Conservation (phyloP, 768 basidiomycete species). For the Gloeopeniophorella convolvens region DNA sequence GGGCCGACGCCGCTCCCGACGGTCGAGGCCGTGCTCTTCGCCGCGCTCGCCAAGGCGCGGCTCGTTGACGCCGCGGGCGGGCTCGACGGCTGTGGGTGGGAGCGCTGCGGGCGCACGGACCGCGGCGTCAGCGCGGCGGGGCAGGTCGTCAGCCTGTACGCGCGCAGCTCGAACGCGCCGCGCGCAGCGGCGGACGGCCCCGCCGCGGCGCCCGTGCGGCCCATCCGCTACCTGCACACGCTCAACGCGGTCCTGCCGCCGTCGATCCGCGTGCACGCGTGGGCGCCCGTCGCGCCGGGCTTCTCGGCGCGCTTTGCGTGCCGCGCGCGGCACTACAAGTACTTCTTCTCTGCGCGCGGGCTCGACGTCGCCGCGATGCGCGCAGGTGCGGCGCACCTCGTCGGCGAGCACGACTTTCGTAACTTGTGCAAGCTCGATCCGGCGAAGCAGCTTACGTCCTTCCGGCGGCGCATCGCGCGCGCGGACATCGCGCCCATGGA, state of each 20-base stretch:
- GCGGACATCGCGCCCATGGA: constrained; percentile 54
- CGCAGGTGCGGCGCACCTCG: constrained; percentile 58
- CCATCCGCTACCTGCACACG: constrained; percentile 70
- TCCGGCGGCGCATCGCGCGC: constrained; percentile 57
- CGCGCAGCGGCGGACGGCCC: not conserved
- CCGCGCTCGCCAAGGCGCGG: constrained; percentile 68
- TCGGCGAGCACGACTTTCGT: constrained; percentile 92
- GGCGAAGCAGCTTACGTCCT: constrained; percentile 82
- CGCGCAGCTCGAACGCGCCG: constrained; percentile 57
- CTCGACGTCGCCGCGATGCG: constrained; percentile 75
- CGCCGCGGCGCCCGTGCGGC: constrained; percentile 28
- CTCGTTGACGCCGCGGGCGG: constrained; percentile 71
- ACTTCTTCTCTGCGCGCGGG: constrained; percentile 72
- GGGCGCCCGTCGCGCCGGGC: constrained; percentile 74
- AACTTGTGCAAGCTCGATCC: constrained; percentile 94
- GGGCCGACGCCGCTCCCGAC: constrained; percentile 72
- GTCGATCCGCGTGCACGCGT: constrained; percentile 86
- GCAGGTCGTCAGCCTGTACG: constrained; percentile 89
- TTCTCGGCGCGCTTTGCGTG: constrained; percentile 93
- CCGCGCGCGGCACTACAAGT: constrained; percentile 89
- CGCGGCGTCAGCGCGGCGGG: constrained; percentile 91
- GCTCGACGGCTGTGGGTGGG: constrained; percentile 84
- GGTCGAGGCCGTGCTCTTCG: constrained; percentile 82
- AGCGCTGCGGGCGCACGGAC: constrained; percentile 91
- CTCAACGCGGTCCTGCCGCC: constrained; percentile 86